These are phyloP conservation scores for Morella rubra DNA, from an alignment of 306 rosid genomes.

Conservation along the genomic window DNA sequence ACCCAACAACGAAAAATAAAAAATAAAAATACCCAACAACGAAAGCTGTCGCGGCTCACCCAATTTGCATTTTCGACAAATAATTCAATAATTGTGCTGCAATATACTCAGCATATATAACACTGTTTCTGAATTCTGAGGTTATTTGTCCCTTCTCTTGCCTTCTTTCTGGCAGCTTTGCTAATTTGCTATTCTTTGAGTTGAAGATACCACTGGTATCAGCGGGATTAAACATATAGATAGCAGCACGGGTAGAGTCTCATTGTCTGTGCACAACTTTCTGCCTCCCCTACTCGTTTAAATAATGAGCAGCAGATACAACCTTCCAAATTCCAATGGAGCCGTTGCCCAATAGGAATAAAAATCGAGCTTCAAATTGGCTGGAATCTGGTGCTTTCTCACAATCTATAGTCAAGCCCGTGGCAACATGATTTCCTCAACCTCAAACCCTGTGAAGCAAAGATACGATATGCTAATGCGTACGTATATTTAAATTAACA, in stretches of 20 bases:
- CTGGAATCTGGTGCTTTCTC: neutral
- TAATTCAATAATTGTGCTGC: no score
- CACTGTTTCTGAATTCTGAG: no score
- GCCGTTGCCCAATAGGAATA: slow-evolving; percentile 20
- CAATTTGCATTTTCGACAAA: no score
- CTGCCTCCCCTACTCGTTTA: slow-evolving; percentile 7
- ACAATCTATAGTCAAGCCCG: slow-evolving; percentile 5
- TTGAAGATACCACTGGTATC: neutral
- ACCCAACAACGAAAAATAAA: slow-evolving; percentile 13
- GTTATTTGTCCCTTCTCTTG: no score
- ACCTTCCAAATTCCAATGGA: slow-evolving; percentile 30
- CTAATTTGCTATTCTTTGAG: no score
- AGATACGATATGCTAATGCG: neutral
- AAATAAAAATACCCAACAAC: neutral
- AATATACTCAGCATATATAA: no score
- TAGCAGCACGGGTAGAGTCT: neutral
- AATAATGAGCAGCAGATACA: slow-evolving; percentile 9
- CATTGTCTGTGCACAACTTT: neutral
- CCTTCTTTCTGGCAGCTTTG: no score
- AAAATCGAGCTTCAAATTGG: slow-evolving; percentile 24
- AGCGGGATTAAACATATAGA: neutral
- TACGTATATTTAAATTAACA: neutral
- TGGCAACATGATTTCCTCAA: slow-evolving; percentile 26
- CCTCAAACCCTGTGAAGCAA: slow-evolving; percentile 21
- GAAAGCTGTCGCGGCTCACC: slow-evolving; percentile 22